Conservation (phyloP, 2,329 filamentous ascomycete genomes). For the Penicillium sp. region DNA sequence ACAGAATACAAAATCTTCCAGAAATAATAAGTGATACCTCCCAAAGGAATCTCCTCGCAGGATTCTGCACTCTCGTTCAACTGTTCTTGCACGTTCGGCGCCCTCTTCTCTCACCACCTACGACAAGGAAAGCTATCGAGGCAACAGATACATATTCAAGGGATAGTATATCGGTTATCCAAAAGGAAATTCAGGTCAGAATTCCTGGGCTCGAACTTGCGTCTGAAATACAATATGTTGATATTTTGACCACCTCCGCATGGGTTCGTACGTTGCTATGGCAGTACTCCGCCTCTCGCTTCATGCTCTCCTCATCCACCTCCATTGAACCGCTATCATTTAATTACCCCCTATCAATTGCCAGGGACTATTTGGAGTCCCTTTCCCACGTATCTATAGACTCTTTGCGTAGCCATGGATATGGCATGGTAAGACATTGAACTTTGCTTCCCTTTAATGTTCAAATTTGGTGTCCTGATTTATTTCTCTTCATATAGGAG, state of each 20-base stretch:
- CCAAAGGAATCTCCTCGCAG: background rate
- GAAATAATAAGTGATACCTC: background rate
- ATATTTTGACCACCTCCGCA: constrained; percentile 18
- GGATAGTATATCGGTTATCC: background rate
- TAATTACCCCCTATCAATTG: background rate
- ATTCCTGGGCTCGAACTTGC: background rate
- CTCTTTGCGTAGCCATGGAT: background rate
- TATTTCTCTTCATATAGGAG: background rate
- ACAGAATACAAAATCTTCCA: background rate
- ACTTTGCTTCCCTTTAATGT: background rate
- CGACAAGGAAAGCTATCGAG: background rate
- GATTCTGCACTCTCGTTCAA: background rate
- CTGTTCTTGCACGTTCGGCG: background rate
- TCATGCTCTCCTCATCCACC: constrained; percentile 17
- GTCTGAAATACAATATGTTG: constrained; percentile 6
- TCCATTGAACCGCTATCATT: background rate
- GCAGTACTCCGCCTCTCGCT: constrained; percentile 20
- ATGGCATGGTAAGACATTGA: background rate
- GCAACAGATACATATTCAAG: background rate
- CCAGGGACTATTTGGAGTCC: background rate
- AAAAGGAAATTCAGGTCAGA: background rate
- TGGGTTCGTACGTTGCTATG: constrained; percentile 19
- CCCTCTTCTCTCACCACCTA: background rate
- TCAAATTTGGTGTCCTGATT: background rate
- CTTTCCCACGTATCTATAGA: background rate